Base-by-base conservation (phyloP, 768 basidiomycete genomes). In the Multifurca ochricompacta region DNA sequence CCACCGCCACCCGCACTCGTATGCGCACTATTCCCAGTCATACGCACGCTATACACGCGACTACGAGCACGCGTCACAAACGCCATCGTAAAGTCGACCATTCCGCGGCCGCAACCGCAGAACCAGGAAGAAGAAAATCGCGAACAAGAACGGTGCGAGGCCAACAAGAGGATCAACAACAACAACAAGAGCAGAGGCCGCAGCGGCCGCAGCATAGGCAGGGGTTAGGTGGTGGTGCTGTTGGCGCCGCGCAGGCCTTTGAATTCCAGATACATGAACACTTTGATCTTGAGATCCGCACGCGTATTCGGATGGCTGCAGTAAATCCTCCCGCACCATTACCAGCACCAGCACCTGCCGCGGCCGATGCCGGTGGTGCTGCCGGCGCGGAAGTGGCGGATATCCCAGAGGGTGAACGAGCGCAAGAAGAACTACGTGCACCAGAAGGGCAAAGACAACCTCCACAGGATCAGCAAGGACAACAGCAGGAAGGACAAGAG, bases 1-100 rank as follows among this genome's bases (percentile, higher is more conserved):
- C 71, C 71, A 3, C 71, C 71, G 1, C 64, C 65, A 0, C 71
- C 71, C 0, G 36, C 64, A 16, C 64, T 70, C 56, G 56, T 62
- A 4, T 62, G 64, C 16, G 36, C 67, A 34, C 48, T 67, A 36
- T 64, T 65, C 51, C 69, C 69, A 2, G 4, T 66, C 41, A n/a
- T 69, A 23, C 55, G 62, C 36, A 23, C 34, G 6, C 18, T 64
- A 16, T 72, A 72, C 52, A 48, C 55, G 10, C 53, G 48, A 13
- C 31, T 50, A n/a, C 62, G 63, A 25, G 21, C 43, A 14, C 58
- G 50, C n/a, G 27, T 71, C 41, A 56, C 52, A 10, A 44, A 59
- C 21, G 63, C 57, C 49, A 51, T 67, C 27, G 53, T 70, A 50
- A 60, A 50, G 50, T 61, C 23, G 16, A 31, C 21, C 6, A n/a